Percentiles rank a stretch among this genome's conserved stretches.
Conservation (phyloP, 2,329 filamentous ascomycete genomes). For the Eurotiales sp. region DNA sequence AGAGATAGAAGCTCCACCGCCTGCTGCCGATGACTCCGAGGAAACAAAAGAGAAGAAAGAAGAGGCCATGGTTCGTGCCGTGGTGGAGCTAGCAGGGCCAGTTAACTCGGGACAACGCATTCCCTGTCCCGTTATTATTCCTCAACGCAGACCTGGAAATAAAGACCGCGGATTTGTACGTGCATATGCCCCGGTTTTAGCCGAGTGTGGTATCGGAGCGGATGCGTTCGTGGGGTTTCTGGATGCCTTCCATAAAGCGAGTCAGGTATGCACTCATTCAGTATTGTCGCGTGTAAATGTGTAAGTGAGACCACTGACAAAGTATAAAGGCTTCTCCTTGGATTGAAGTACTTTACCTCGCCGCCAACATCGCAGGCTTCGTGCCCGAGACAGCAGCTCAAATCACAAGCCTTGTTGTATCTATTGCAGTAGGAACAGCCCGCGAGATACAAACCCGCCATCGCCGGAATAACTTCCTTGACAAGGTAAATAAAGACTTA, state of each 20-base stretch:
- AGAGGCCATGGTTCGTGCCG: neutral
- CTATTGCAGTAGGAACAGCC: neutral
- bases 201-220: constrained; percentile 32
- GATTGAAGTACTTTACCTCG: constrained; percentile 5
- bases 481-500: constrained; percentile 53
- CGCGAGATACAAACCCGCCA: constrained; percentile 20
- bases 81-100: neutral
- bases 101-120: constrained; percentile 12
- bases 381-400: neutral
- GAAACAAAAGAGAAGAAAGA: neutral
- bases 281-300: neutral
- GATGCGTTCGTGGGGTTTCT: constrained; percentile 36
- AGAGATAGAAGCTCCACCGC: neutral
- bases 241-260: constrained; percentile 22
- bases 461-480: constrained; percentile 52
- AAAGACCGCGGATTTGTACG: constrained; percentile 35
- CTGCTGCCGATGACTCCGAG: neutral
- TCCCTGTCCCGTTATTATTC: constrained; percentile 35
- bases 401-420: constrained; percentile 1
- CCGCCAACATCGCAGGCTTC: neutral
- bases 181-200: constrained; percentile 36
- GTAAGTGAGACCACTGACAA: neutral
- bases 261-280: neutral
- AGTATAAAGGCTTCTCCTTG: neutral
- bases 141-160: constrained; percentile 34